phyloP scores from a whole-genome alignment of 768 basidiomycete genomes.

The Rhodosporidiobolus sp. region DNA sequence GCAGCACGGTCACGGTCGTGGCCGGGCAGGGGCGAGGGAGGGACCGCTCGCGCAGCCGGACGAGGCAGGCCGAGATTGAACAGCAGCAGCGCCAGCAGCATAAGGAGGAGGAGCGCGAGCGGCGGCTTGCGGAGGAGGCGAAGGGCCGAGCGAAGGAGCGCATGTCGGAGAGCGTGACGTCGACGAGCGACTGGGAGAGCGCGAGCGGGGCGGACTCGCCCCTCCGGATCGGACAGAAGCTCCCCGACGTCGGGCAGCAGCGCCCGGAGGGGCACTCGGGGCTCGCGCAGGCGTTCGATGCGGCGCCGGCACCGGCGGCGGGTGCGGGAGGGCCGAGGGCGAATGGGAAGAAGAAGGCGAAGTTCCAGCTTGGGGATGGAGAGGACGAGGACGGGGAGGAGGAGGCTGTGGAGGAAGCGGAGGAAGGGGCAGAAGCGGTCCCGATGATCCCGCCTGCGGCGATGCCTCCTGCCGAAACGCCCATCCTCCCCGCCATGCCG shows the following conservation, averaged over 20 bases:
- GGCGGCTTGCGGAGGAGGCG: not conserved
- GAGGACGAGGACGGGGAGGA: slow-evolving; percentile 9
- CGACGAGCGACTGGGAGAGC: slow-evolving; percentile 34
- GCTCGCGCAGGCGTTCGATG: slow-evolving; percentile 1
- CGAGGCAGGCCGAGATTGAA: not conserved
- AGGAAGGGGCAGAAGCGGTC: not conserved
- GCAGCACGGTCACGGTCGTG: slow-evolving; percentile 19
- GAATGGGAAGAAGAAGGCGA: slow-evolving; percentile 14
- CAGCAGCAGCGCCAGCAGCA: not conserved
- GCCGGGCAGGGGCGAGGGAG: not conserved
- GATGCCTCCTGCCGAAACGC: slow-evolving; percentile 27
- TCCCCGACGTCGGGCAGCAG: slow-evolving; percentile 20
- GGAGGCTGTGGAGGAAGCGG: not conserved
- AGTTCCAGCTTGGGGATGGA: slow-evolving; percentile 24
- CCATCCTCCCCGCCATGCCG: slow-evolving; percentile 12
- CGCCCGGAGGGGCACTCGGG: slow-evolving; percentile 8
- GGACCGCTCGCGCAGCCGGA: not conserved
- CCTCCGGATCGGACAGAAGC: slow-evolving; percentile 8
- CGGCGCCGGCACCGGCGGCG: not conserved
- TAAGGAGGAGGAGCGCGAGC: not conserved
- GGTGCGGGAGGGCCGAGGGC: not conserved
- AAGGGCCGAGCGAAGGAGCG: not conserved
- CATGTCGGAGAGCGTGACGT: slow-evolving; percentile 9
- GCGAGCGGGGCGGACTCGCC: slow-evolving; percentile 39
- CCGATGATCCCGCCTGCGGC: slow-evolving; percentile 18